Percentiles rank a stretch among this genome's conserved stretches.
These are phyloP conservation scores for Raphanus raphanistrum DNA, from an alignment of 345 rosid genomes.

Conservation along the genomic window DNA sequence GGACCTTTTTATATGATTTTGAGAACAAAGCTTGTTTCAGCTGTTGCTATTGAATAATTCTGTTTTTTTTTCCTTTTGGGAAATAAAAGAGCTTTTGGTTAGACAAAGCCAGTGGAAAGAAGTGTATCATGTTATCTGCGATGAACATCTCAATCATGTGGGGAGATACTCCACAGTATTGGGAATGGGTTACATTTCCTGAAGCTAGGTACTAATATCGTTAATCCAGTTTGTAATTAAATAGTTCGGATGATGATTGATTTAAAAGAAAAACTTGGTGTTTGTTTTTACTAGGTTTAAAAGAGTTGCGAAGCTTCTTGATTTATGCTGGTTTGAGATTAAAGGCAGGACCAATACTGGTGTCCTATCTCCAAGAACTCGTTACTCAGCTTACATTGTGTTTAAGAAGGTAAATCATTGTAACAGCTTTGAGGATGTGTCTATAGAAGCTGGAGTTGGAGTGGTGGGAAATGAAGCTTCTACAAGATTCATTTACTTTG, in stretches of 20 bases:
- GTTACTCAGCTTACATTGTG: conserved; percentile 29
- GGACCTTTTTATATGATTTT: neutral
- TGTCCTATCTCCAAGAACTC: conserved; percentile 4
- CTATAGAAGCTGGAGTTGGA: conserved; percentile 25
- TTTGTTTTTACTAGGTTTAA: neutral
- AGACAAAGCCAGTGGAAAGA: conserved; percentile 27
- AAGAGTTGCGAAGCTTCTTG: neutral
- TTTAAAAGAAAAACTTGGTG: neutral
- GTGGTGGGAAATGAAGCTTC: conserved; percentile 7
- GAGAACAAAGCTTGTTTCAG: neutral
- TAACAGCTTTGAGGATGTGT: neutral
- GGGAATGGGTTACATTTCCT: conserved; percentile 10
- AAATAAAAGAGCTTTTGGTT: conserved; percentile 12
- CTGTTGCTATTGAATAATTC: neutral
- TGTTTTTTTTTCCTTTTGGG: neutral
- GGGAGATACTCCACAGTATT: conserved; percentile 5
- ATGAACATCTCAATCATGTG: conserved; percentile 7
- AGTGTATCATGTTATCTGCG: conserved; percentile 26
- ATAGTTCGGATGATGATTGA: neutral
- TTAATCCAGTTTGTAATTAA: neutral
- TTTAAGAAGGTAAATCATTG: neutral
- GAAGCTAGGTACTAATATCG: conserved; percentile 15
- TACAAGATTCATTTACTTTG: conserved; percentile 15
- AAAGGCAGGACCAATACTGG: neutral
- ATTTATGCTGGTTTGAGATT: neutral